These are phyloP conservation scores for Candida pini DNA, from an alignment of 805 yeast genomes.

Conservation along the genomic window DNA sequence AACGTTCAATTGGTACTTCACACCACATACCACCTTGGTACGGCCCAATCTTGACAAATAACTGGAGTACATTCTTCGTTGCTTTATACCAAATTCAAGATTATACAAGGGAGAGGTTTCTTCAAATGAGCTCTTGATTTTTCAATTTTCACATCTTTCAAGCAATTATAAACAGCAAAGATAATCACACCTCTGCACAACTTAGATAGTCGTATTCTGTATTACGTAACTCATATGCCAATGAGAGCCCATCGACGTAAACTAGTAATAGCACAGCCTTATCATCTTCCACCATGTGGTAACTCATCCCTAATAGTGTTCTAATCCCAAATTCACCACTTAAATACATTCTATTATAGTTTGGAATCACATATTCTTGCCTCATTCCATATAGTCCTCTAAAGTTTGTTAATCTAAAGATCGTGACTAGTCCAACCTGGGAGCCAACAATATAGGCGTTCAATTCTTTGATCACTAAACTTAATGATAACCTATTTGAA, in stretches of 20 bases:
- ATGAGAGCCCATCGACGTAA: constrained; percentile 23
- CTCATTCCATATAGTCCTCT: constrained; percentile 37
- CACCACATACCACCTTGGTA: no score
- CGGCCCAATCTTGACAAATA: no score
- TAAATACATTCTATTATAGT: constrained; percentile 15
- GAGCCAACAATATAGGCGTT: constrained; percentile 37
- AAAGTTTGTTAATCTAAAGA: constrained; percentile 37
- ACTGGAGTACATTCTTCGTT: no score
- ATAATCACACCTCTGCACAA: no score
- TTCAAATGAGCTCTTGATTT: no score
- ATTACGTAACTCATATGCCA: constrained; percentile 19
- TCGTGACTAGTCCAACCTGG: constrained; percentile 37
- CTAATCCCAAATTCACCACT: constrained; percentile 17
- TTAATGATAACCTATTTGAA: constrained; percentile 26
- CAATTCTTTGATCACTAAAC: constrained; percentile 33
- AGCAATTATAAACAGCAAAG: no score
- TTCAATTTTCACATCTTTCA: no score
- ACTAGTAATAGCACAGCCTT: constrained; percentile 16
- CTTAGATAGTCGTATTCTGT: constrained; percentile 2
- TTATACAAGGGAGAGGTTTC: no score
- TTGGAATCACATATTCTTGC: constrained; percentile 39
- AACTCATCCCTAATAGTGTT: constrained; percentile 21
- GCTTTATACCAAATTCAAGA: no score
- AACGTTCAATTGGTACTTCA: no score
- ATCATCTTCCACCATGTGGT: constrained; percentile 5